Percentiles rank a stretch among this genome's conserved stretches.
phyloP scores from a whole-genome alignment of 371 early-diverging fungal species.

The Dichotomocladium elegans region DNA sequence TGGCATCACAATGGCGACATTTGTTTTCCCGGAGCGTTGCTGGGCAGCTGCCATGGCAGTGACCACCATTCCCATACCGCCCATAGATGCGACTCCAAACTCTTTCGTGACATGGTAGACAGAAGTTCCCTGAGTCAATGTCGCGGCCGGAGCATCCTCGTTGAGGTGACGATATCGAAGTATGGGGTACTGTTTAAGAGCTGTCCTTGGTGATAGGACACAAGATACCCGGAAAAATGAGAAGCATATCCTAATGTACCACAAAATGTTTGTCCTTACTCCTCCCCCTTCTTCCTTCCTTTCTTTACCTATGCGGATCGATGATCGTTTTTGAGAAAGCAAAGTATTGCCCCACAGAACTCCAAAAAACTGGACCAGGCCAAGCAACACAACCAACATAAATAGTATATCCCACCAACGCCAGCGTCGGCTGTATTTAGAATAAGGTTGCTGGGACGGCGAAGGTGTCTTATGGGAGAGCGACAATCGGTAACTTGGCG shows the following conservation, averaged over 20 bases:
- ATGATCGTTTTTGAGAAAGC: conserved; percentile 34
- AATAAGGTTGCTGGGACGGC: not conserved
- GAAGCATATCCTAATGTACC: conserved; percentile 10
- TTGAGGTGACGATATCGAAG: conserved; percentile 48
- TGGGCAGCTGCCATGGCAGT: conserved; percentile 61
- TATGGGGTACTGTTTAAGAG: conserved; percentile 44
- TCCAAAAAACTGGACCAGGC: conserved; percentile 29
- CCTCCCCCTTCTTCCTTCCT: not conserved
- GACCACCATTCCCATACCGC: conserved; percentile 59
- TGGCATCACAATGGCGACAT: conserved; percentile 60
- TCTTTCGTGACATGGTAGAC: conserved; percentile 59
- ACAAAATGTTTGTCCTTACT: too few species aligned
- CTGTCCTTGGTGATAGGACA: conserved; percentile 3
- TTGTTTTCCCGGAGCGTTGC: conserved; percentile 38
- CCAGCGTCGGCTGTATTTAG: conserved; percentile 31
- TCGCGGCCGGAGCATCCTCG: conserved; percentile 17
- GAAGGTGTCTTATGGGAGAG: not conserved
- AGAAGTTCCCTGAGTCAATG: conserved; percentile 35
- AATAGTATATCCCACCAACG: conserved; percentile 53
- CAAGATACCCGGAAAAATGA: conserved; percentile 1
- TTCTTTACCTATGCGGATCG: conserved; percentile 52
- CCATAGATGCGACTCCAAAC: conserved; percentile 53
- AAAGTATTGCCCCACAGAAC: conserved; percentile 34
- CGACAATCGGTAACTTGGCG: conserved; percentile 4
- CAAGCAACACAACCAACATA: conserved; percentile 33